Percentiles rank a stretch among this genome's conserved stretches.
Evolutionary conservation across 164 flowering plant genomes (phyloP).

Genomic region (Cinnamomum micranthum): DNA sequence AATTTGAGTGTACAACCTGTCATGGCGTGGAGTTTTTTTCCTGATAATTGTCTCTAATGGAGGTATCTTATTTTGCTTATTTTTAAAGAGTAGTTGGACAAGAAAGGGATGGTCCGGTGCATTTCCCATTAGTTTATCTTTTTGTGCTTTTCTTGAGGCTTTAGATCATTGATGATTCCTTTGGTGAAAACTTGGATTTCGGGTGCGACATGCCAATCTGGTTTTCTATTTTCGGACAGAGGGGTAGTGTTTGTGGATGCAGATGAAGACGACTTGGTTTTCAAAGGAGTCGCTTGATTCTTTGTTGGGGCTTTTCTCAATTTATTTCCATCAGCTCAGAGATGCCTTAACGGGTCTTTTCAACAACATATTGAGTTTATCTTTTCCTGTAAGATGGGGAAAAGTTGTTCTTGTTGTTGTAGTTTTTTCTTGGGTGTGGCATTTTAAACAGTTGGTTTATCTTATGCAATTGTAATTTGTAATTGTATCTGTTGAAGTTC

Average conservation of each 20-base stretch:
- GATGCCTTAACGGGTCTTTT: conserved; percentile 6
- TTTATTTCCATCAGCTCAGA: not conserved
- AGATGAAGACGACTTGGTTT: not conserved
- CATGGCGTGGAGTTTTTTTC: not conserved
- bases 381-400: conserved; percentile 8
- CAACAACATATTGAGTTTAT: conserved; percentile 3
- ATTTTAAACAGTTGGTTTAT: not conserved
- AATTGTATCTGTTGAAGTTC: not conserved
- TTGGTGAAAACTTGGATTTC: not conserved
- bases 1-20: no score
- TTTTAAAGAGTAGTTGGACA: conserved; percentile 6
- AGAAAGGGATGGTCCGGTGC: not conserved
- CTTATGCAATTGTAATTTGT: not conserved
- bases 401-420: not conserved
- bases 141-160: not conserved
- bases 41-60: no score
- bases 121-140: not conserved
- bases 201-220: not conserved
- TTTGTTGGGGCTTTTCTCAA: not conserved
- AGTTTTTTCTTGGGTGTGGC: not conserved
- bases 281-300: not conserved
- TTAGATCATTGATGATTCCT: not conserved
- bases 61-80: conserved; percentile 8
- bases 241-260: not conserved
- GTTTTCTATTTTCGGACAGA: not conserved